Percentiles rank a stretch among this genome's conserved stretches.
Conservation (phyloP, 2,329 filamentous ascomycete genomes). For the Myriosclerotinia curreyana region DNA sequence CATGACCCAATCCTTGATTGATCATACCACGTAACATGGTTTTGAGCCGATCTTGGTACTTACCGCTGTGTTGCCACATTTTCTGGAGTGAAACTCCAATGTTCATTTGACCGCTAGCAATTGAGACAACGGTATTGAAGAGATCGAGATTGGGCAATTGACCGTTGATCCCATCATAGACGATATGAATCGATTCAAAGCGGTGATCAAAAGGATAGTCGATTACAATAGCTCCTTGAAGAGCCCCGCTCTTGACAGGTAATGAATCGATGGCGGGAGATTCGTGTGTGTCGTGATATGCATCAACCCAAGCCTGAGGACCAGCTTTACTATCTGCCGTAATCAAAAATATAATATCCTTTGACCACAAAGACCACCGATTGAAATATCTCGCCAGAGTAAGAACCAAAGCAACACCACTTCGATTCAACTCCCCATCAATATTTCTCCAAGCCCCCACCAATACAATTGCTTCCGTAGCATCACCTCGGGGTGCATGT, state of each 20-base stretch:
- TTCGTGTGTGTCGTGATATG: constrained; percentile 88
- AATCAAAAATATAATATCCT: constrained; percentile 92
- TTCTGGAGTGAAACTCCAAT: constrained; percentile 80
- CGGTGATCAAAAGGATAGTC: constrained; percentile 84
- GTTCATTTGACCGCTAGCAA: constrained; percentile 89
- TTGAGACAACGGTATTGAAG: constrained; percentile 87
- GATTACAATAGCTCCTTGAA: constrained; percentile 90
- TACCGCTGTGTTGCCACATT: constrained; percentile 74
- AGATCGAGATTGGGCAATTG: constrained; percentile 94
- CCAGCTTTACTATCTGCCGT: constrained; percentile 86
- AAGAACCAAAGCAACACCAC: constrained; percentile 81
- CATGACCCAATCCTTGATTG: constrained; percentile 83
- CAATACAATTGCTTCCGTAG: constrained; percentile 93
- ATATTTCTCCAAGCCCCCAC: constrained; percentile 86
- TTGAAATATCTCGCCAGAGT: constrained; percentile 94
- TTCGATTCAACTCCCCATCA: constrained; percentile 74
- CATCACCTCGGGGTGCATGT: constrained; percentile 89
- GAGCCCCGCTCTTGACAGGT: constrained; percentile 84
- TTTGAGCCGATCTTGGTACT: constrained; percentile 74
- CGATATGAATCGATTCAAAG: constrained; percentile 84
- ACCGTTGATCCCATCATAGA: constrained; percentile 94
- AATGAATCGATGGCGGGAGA: constrained; percentile 68
- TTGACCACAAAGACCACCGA: constrained; percentile 97
- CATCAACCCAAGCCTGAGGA: constrained; percentile 95
- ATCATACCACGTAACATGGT: constrained; percentile 93